These are phyloP conservation scores for Phytophthora litchii DNA, from an alignment of 352 stramenopile species.

Conservation along the genomic window DNA sequence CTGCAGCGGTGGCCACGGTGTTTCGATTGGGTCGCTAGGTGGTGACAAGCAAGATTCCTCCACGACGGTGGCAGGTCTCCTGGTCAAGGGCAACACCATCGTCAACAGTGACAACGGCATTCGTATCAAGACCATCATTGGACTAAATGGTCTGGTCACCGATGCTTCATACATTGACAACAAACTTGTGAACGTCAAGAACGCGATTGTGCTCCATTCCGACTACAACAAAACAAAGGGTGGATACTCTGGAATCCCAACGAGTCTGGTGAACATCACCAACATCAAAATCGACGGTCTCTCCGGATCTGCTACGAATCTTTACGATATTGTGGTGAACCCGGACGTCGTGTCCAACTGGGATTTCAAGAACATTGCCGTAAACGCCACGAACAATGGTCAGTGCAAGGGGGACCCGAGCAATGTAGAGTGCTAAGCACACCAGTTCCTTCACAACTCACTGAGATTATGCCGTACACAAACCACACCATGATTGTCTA, in stretches of 20 bases:
- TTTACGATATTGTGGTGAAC: conserved; percentile 37
- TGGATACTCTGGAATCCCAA: conserved; percentile 25
- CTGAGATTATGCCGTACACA: conserved; percentile 5
- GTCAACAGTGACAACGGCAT: conserved; percentile 34
- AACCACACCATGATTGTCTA: conserved; percentile 5
- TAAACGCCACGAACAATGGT: conserved; percentile 15
- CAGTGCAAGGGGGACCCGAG: conserved; percentile 6
- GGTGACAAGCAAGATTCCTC: conserved; percentile 20
- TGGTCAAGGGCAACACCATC: conserved; percentile 26
- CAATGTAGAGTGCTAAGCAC: conserved; percentile 14
- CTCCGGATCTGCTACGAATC: conserved; percentile 31
- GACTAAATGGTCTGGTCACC: conserved; percentile 16
- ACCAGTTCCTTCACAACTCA: not conserved
- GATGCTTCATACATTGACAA: conserved; percentile 21
- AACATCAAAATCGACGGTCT: conserved; percentile 34
- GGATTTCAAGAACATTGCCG: conserved; percentile 17
- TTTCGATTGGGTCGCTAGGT: conserved; percentile 43
- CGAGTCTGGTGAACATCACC: conserved; percentile 27
- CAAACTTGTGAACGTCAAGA: conserved; percentile 20
- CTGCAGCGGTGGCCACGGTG: conserved; percentile 26
- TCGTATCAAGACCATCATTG: conserved; percentile 29
- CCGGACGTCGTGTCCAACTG: conserved; percentile 17
- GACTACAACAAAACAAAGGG: conserved; percentile 44
- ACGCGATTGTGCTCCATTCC: conserved; percentile 27
- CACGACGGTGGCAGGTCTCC: conserved; percentile 34